Base-by-base conservation (phyloP, 2,329 filamentous ascomycete genomes). In the Gnomoniopsis smithogilvyi region DNA sequence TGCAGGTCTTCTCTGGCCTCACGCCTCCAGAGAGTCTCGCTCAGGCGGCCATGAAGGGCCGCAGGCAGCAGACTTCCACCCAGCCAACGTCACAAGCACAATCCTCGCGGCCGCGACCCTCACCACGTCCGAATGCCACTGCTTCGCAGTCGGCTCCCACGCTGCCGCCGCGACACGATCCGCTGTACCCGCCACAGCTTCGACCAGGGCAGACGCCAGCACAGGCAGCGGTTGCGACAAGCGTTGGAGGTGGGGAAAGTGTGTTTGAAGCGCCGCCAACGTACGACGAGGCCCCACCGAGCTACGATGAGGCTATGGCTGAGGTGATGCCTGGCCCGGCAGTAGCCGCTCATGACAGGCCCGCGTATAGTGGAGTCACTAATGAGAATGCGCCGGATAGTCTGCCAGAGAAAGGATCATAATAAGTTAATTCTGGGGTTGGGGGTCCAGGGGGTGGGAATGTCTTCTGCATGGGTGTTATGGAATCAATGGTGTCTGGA, bases 281-380 rank as follows among this genome's bases (percentile, higher is more conserved):
- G 0, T 79, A 83, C 64, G 88, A 91, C 34, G 92, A 95, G 58
- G 91, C 92, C n/a, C 93, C 94, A 19, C 93, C 93, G 8, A 96
- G 91, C 68, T 98, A 98, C 69, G 92, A 96, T 73, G 93, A 97
- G 73, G 92, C 92, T 14, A 88, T 97, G 74, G 92, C 92, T 7
- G 88, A 91, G 64, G 84, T 87, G 60, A 74, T 95, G 62, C 73
- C 78, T 0, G 88, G 84, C 38, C 90, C 91, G 1, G 84, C 92
- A 58, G 84, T 91, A 69, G 89, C 87, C 62, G 77, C 63, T 2
- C 69, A 73, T 45, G 69, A 88, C 26, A 80, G 92, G 66, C 85
- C 88, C 30, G 86, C 85, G 15, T 92, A 90, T 70, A 85, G 82
- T 62, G 84, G 84, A 1, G 80, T 85, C 24, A 86, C 84, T 47